Evolutionary conservation across 176 grass and related monocot genomes (phyloP).

Genomic region (Avena insularis): DNA sequence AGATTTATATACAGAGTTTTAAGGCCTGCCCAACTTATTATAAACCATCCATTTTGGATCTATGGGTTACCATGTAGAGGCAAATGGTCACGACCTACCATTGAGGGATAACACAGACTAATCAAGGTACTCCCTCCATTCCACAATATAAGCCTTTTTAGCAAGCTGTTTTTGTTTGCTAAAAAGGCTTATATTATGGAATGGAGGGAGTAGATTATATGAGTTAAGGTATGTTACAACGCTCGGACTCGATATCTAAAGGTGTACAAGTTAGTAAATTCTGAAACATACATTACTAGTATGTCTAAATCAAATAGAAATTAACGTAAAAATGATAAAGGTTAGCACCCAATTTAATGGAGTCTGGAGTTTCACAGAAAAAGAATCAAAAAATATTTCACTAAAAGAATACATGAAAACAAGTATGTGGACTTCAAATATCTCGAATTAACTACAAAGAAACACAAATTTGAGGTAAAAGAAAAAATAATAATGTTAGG

Average conservation of each 20-base stretch:
- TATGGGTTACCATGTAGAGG: neutral
- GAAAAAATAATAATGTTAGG: neutral
- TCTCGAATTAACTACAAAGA: neutral
- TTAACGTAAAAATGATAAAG: neutral
- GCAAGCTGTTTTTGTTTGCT: no score
- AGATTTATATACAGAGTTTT: neutral
- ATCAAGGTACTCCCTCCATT: neutral
- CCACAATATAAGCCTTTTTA: no score
- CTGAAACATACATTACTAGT: neutral
- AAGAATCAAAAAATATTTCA: neutral
- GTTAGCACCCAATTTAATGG: neutral
- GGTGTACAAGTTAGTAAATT: neutral
- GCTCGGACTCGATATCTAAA: neutral
- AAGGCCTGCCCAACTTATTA: neutral
- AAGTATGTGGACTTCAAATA: neutral
- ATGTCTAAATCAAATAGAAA: neutral
- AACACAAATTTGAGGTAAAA: neutral
- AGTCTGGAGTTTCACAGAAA: neutral
- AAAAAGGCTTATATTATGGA: no score
- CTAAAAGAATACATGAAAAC: neutral
- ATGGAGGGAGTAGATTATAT: neutral
- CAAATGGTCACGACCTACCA: neutral
- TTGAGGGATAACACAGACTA: neutral
- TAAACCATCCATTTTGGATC: neutral
- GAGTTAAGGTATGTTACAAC: neutral